These are phyloP conservation scores for Earliella scabrosa DNA, from an alignment of 1,284 basidiomycete species.

Conservation along the genomic window DNA sequence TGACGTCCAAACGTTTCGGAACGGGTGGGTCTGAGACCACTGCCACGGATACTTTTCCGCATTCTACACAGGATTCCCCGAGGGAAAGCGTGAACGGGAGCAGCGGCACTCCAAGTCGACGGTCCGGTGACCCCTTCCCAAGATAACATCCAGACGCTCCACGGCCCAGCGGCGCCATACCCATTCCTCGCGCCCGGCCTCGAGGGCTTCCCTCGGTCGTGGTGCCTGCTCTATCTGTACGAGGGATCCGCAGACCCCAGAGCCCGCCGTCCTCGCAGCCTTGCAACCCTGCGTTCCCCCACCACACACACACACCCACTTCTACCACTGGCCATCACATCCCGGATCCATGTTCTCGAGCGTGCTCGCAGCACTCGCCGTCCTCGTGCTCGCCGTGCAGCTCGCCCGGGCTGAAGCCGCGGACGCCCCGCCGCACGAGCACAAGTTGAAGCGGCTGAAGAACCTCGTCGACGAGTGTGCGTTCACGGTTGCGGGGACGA, in stretches of 20 bases:
- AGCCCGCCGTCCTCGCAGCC: too few relatives aligned
- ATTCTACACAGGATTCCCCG: background rate
- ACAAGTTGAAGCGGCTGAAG: slow-evolving; percentile 13
- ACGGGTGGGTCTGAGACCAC: too few relatives aligned
- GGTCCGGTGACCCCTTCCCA: slow-evolving; percentile 22
- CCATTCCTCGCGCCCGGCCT: slow-evolving; percentile 5
- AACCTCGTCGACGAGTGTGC: slow-evolving; percentile 31
- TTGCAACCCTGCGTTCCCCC: background rate
- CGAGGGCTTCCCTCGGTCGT: background rate
- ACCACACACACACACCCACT: too few relatives aligned
- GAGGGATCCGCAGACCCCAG: too few relatives aligned
- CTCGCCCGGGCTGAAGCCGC: background rate
- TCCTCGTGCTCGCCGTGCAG: background rate
- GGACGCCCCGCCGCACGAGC: background rate
- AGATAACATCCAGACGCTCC: slow-evolving; percentile 18
- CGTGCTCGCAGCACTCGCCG: background rate
- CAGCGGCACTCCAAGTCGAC: slow-evolving; percentile 9
- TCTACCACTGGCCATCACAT: too few relatives aligned
- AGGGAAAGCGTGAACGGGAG: slow-evolving; percentile 5
- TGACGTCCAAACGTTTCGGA: too few relatives aligned
- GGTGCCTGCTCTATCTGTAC: background rate
- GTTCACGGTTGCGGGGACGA: slow-evolving; percentile 29
- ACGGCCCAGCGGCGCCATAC: slow-evolving; percentile 11
- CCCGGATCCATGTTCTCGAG: background rate
- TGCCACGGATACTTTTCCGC: background rate